Base-by-base conservation (phyloP, 2,329 filamentous ascomycete genomes). In the Coniochaeta ligniaria region DNA sequence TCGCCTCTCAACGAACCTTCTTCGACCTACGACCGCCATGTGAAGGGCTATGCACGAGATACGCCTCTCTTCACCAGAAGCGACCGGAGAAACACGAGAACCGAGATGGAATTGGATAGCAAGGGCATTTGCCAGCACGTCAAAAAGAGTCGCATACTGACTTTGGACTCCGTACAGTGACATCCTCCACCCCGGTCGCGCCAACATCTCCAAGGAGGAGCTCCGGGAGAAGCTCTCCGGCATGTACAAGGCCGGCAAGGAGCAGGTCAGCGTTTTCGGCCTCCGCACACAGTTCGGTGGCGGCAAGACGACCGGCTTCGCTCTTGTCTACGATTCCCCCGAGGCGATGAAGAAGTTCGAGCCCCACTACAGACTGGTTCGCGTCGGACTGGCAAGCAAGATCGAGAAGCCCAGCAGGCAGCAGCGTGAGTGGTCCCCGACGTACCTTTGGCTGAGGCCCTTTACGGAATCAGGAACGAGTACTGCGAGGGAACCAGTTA, bases 331-430 rank as follows among this genome's bases (percentile, higher is more conserved):
- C 88, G 95, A 99, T 83, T 96, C 91, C 70, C 83, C 87, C 76
- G 95, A 99, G 86, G 92, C 93, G 74, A 89, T 99, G 89, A 97
- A 97, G 91, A 98, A 98, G 84, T 99, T 98, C 81, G 95, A 99
- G 88, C 95, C 95, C 74, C 89, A 90, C 82, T 97, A 97, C 90
- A 89, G 95, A 81, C 88, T 97, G 72, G 87, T 99, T 79, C 88
- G 95, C 72, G 91, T 96, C 77, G 95, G 94, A 76, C 84, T 91
- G 72, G 94, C 92, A 75, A 85, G 80, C 79, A 98, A 98, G 91
- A 85, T 92, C 79, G 95, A 99, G 90, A 94, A 93, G 85, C 87
- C 95, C 74, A 92, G 88, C 84, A 91, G 95, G 88, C 95, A 99
- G 84, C 95, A 99, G 83, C 93, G 95, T 97, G 93, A 76, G 94